Conservation (phyloP, 2,329 filamentous ascomycete species). For the Fonsecaea pedrosoi region DNA sequence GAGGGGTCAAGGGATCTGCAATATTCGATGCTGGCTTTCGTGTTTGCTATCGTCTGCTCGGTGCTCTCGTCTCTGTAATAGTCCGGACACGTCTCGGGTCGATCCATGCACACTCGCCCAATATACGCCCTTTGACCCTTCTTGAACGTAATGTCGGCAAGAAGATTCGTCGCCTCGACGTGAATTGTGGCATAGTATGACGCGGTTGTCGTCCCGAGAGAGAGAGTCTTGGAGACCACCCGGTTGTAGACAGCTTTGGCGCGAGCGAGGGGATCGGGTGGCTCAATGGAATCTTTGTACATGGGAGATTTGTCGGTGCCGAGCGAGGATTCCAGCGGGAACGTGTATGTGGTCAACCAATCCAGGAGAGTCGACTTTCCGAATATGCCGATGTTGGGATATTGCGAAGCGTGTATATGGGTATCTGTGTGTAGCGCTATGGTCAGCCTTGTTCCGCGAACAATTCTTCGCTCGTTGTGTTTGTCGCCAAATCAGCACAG, state of each 20-base stretch:
- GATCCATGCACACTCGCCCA: slow-evolving; percentile 95
- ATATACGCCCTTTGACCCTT: slow-evolving; percentile 88
- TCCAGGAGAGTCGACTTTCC: slow-evolving; percentile 90
- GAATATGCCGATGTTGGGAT: slow-evolving; percentile 92
- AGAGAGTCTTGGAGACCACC: slow-evolving; percentile 78
- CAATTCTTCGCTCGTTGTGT: not conserved
- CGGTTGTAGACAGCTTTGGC: slow-evolving; percentile 77
- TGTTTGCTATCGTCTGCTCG: slow-evolving; percentile 63
- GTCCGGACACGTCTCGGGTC: slow-evolving; percentile 66
- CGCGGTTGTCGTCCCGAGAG: slow-evolving; percentile 90
- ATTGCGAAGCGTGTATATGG: slow-evolving; percentile 93
- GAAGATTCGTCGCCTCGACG: slow-evolving; percentile 85
- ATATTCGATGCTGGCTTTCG: slow-evolving; percentile 68
- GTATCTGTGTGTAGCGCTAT: slow-evolving; percentile 67
- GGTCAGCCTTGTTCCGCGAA: slow-evolving; percentile 10
- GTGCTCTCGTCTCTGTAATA: slow-evolving; percentile 79
- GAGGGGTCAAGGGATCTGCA: slow-evolving; percentile 71
- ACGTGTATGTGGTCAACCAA: slow-evolving; percentile 94
- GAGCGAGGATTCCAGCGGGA: slow-evolving; percentile 85
- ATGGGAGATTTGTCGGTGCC: slow-evolving; percentile 44
- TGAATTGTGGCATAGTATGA: slow-evolving; percentile 94
- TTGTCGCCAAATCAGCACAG: no score
- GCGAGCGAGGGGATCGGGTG: slow-evolving; percentile 57
- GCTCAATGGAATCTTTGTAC: slow-evolving; percentile 40
- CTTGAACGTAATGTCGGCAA: slow-evolving; percentile 80